Evolutionary conservation across 768 basidiomycete genomes (phyloP), one percentile per base, ranked within the genome.

Genomic region (Mycena pura): DNA sequence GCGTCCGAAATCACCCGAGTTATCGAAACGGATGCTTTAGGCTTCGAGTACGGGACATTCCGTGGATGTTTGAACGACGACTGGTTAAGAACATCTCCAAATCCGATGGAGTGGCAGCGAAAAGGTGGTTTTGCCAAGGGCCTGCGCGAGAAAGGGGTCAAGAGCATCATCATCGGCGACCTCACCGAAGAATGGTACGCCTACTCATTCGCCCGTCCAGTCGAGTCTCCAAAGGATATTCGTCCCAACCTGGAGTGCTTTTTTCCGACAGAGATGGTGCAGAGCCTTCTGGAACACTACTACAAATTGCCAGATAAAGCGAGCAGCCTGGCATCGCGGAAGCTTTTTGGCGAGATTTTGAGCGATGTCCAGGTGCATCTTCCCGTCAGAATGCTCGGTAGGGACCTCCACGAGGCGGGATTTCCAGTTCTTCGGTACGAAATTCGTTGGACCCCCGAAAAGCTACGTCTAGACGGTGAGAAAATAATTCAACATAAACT

Each of bases 161-260:
- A 76, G 38, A 84, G 82, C 68, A 76, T 92, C 57, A 76, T 86
- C 48, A 74, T 88, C n/a, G 91, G 91, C 9, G 87, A 90, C 54
- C 78, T 91, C 48, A 79, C 77, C 15, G 89, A 92, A 65, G 90
- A 92, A 71, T 92, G 90, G 90, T 90, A 86, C 70, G 80, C 91
- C 49, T 92, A 91, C 65, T 83, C 88, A 14, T 86, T 91, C 64
- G 84, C 89, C 5, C 85, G 90, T 69, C 83, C 86, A 0, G 81
- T 91, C 46, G 50, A 70, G 11, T 72, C 77, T 9, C 73, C 78
- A 21, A 64, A 64, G 22, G 90, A 92, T 62, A 76, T 91, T 10
- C 68, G 80, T 25, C 77, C 78, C 9, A 90, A 89, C 64, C 67
- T 92, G 46, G 73, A 79, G 67, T 73, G 90, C 55, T 92, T 89